Base-by-base conservation (phyloP, 768 basidiomycete species). In the Lentinula edodes region DNA sequence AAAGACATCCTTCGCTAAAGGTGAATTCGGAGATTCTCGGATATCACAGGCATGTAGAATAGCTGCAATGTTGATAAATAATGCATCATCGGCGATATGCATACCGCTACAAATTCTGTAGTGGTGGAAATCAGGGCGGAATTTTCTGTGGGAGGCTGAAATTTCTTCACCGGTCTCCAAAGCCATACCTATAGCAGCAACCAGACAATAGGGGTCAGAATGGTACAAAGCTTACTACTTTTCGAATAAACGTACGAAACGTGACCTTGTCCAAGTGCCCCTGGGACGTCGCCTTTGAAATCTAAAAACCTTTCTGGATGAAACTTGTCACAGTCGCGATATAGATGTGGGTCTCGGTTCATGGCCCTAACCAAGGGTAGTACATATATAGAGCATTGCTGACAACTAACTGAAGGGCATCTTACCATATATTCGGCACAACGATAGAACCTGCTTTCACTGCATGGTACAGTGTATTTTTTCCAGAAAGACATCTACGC, bases 41-140 rank as follows among this genome's bases (percentile, higher is more conserved):
- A 58, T 58, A 35, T 57, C 62, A 42, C 54, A 65, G 6, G 71
- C 69, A 69, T 72, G 73, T 8, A 76, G 68, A 8, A 71, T 52
- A 28, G 63, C 60, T 7, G 75, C 75, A 20, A 74, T 67, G 42
- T 71, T 65, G 56, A 75, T 72, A 57, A 75, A 76, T 50, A 74
- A 39, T n/a, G 70, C 68, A 13, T 70, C 61, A 46, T 73, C 73
- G 7, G 74, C 75, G 9, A 75, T 62, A 58, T 75, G 66, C 39
- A 68, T 64, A 12, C 75, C 75, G 20, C 69, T 64, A 57, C 75
- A 76, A 13, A 72, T 72, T n/a, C 71, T 72, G 42, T n/a, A 52
- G 15, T 38, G 4, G 16, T 16, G 16, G 28, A 61, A 34, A 18
- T 42, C n/a, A 23, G 18, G 7, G 1, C 3, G 28, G 3, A 28